A percentile compares a stretch with the other conserved stretches of the same genome.
Evolutionary conservation across 2,329 filamentous ascomycete genomes (phyloP).

Genomic region (Alternaria sp.): DNA sequence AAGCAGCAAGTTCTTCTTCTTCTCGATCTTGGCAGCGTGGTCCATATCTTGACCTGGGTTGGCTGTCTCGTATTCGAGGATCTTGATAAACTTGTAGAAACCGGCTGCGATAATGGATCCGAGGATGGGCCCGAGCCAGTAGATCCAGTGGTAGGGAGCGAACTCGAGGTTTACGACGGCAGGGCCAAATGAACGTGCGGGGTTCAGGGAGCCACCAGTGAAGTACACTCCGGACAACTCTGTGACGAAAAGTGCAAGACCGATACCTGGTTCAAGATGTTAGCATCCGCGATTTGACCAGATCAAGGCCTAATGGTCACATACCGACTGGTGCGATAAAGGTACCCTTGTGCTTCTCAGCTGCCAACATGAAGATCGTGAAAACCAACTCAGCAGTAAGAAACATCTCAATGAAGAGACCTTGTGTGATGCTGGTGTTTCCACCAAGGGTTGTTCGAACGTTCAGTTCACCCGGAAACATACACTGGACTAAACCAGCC

Average conservation of each 20-base stretch:
- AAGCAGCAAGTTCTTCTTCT: constrained; percentile 24
- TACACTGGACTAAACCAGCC: constrained; percentile 32
- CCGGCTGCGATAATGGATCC: constrained; percentile 56
- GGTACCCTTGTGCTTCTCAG: constrained; percentile 65
- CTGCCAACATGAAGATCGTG: constrained; percentile 65
- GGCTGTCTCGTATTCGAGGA: constrained; percentile 43
- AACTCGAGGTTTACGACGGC: constrained; percentile 52
- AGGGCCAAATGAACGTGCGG: constrained; percentile 57
- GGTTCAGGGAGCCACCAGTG: constrained; percentile 56
- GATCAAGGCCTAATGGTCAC: background rate
- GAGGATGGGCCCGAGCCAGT: constrained; percentile 57
- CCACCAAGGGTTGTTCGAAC: constrained; percentile 28
- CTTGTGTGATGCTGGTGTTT: constrained; percentile 26
- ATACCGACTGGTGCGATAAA: constrained; percentile 65
- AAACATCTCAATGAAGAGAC: constrained; percentile 34
- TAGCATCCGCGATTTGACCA: background rate
- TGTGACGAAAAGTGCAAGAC: constrained; percentile 70
- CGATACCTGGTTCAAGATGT: constrained; percentile 57
- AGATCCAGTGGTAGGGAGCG: constrained; percentile 46
- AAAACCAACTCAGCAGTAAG: constrained; percentile 45
- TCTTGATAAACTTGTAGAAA: constrained; percentile 58
- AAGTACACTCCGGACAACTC: constrained; percentile 51
- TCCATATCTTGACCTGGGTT: constrained; percentile 44
- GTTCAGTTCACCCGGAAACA: constrained; percentile 38
- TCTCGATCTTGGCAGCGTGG: constrained; percentile 21